Evolutionary conservation across 2,329 filamentous ascomycete genomes (phyloP), one percentile per base, ranked within the genome.

Genomic region (Diaporthe caulivora): DNA sequence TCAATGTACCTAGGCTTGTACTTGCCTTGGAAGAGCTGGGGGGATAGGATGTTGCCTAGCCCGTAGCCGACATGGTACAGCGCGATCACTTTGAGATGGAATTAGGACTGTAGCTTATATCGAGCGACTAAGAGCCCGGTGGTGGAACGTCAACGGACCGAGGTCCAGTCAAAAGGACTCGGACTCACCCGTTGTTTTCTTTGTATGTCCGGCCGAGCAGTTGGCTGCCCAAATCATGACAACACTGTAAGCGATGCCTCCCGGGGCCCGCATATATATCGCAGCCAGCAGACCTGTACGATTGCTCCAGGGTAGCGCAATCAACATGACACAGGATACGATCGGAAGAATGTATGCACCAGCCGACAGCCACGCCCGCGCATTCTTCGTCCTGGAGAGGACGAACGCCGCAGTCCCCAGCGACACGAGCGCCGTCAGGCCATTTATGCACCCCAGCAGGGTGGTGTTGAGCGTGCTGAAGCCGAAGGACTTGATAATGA

Each of bases 401-500:
- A 75, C 70, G 15, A 75, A 34, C 1, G 74, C 74, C 4, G 72
- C 72, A 9, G 62, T 37, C 1, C 72, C 69, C 1, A 74, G 72
- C 10, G 72, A 74, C 0, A 71, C 37, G 21, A 74, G 49, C 5
- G 74, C 69, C 15, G 69, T 75, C 17, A 75, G 26, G 6, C 74
- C 74, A 21, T 75, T 75, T 15, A 75, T 65, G 26, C 74, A 75
- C 21, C 74, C 74, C 8, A 78, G 77, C 31, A 80, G 77, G 0
- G 82, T 83, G 13, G 82, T 82, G 47, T 83, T 80, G 57, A 80
- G 78, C 53, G 76, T 82, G 17, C 75, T 81, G 73, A 86, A 86
- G 4, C 84, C 84, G 65, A 86, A 86, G 0, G 82, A 84, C 34
- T 84, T 85, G 75, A 86, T 83, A 57, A 86, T 83, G 0, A 87